These are phyloP conservation scores for Purpureocillium takamizusanense DNA, from an alignment of 2,329 filamentous ascomycete genomes.

Conservation along the genomic window DNA sequence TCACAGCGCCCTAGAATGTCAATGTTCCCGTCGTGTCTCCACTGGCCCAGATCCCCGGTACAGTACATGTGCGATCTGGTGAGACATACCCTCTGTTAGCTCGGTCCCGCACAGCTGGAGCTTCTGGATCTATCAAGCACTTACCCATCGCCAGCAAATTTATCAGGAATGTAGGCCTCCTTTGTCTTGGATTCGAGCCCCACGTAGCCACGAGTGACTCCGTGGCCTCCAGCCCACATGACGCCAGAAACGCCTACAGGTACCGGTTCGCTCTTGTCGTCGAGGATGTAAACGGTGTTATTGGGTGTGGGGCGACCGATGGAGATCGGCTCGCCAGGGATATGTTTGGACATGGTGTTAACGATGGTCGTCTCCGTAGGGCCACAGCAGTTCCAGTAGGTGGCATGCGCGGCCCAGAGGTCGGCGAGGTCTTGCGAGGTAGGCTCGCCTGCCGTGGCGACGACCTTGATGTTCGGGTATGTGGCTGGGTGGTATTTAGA, in stretches of 20 bases:
- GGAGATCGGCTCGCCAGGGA: constrained; percentile 33
- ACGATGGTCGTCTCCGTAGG: constrained; percentile 53
- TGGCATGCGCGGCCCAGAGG: constrained; percentile 39
- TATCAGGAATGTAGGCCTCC: constrained; percentile 38
- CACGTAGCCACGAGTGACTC: constrained; percentile 47
- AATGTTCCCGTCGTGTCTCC: constrained; percentile 42
- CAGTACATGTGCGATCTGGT: constrained; percentile 44
- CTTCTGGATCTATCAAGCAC: too few species aligned
- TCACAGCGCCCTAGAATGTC: constrained; percentile 49
- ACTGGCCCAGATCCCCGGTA: constrained; percentile 49
- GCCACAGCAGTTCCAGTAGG: constrained; percentile 49
- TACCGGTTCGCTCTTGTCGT: constrained; percentile 34
- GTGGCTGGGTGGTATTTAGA: constrained; percentile 35
- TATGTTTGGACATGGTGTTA: constrained; percentile 45
- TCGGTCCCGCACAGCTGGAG: background rate
- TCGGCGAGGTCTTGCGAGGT: constrained; percentile 42
- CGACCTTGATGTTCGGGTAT: constrained; percentile 41
- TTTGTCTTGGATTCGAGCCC: constrained; percentile 41
- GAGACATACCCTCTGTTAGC: constrained; percentile 6
- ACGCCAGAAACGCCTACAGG: constrained; percentile 36
- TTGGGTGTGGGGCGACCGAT: constrained; percentile 49
- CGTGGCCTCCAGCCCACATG: constrained; percentile 49
- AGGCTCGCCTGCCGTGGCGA: constrained; percentile 48
- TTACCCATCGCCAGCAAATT: constrained; percentile 42
- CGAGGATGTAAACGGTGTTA: constrained; percentile 45